phyloP scores from a whole-genome alignment of 768 basidiomycete species.

The Rhodocollybia butyracea region DNA sequence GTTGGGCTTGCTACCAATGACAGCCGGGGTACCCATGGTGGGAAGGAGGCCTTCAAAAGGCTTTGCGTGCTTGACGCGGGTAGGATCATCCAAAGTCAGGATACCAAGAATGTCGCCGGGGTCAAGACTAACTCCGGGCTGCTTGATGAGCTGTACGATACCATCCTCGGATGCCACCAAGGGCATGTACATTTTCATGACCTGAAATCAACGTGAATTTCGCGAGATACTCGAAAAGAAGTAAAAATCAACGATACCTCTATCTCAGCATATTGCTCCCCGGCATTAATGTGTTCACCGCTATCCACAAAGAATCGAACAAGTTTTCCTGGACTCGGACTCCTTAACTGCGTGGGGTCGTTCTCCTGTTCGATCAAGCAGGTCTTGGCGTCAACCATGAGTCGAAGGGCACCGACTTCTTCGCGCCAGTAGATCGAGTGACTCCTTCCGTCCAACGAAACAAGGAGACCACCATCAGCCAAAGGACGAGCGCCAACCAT shows the following conservation, averaged over 20 bases:
- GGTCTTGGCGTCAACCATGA: slow-evolving; percentile 97
- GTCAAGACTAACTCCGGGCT: slow-evolving; percentile 94
- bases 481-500: slow-evolving; percentile 89
- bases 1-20: slow-evolving; percentile 86
- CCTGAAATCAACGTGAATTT: slow-evolving; percentile 35
- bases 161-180: slow-evolving; percentile 93
- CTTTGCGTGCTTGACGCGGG: slow-evolving; percentile 96
- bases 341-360: slow-evolving; percentile 94
- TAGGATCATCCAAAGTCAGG: slow-evolving; percentile 92
- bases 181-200: slow-evolving; percentile 99
- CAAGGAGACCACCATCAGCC: slow-evolving; percentile 91
- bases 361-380: slow-evolving; percentile 99
- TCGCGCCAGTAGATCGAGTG: slow-evolving; percentile 98
- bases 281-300: slow-evolving; percentile 95
- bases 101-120: slow-evolving; percentile 98
- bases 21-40: slow-evolving; percentile 78
- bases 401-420: slow-evolving; percentile 88
- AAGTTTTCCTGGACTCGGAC: slow-evolving; percentile 95
- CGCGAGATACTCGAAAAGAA: background rate
- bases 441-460: slow-evolving; percentile 89
- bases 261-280: slow-evolving; percentile 97
- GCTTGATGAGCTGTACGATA: slow-evolving; percentile 92
- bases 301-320: slow-evolving; percentile 93
- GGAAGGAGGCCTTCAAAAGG: slow-evolving; percentile 96
- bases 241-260: slow-evolving; percentile 56